Base-by-base conservation (phyloP, 2,329 filamentous ascomycete species). In the Botrytis medusae region DNA sequence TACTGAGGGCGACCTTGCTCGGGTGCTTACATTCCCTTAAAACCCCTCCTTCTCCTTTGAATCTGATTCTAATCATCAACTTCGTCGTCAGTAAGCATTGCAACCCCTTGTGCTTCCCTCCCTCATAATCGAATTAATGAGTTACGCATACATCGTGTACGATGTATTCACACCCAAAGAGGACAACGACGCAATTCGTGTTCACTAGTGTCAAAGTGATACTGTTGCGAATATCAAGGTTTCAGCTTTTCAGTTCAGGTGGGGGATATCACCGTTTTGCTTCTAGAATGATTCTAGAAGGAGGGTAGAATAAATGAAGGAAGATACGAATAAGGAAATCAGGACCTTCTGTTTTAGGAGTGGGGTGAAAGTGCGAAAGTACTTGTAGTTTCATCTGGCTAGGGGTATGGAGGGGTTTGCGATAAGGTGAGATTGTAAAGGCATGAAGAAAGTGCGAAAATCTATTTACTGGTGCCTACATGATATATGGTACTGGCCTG, bases 251-350 rank as follows among this genome's bases (percentile, higher is more conserved):
- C 29, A 44, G 54, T 20, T 63, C 20, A 60, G 62, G 48, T 60
- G 62, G 70, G 63, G 37, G 16, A 18, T 18, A 40, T 25, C 34
- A 61, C 51, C 63, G 32, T 69, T 72, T 69, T 44, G 44, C 51
- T 69, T 72, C 71, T 72, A 68, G 63, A 72, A 72, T 60, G 42
- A 48, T 72, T 72, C 51, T 61, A 69, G 62, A 72, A 72, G 63
- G 63, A 69, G 54, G 32, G 25, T 60, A 9, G 62, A 46, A 68
- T 10, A 46, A 25, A 42, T n/a, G 48, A 72, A 44, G 69, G n/a
- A 32, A 65, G 60, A 65, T 32, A 48, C 37, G 44, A 70, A 62
- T 18, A 40, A 63, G 32, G 42, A 71, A 46, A 57, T 42, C n/a
- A 40, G 32, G 32, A 72, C 62, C 51, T 72, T 72, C 32, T 72